Evolutionary conservation across 352 stramenopile species (phyloP).

Genomic region (Phytophthora tentaculata): DNA sequence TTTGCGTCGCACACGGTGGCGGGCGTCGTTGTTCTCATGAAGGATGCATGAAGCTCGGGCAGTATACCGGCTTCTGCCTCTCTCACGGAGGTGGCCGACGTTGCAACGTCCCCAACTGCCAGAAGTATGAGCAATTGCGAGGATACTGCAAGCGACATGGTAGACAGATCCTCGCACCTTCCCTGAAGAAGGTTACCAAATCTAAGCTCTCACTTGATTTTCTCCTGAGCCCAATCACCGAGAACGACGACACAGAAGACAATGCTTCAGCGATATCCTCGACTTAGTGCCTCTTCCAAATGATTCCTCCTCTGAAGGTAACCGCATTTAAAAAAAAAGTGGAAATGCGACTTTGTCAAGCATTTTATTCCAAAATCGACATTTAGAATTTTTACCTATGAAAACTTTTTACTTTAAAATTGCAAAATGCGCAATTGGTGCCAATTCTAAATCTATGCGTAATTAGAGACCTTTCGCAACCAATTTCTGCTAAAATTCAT

Average conservation of each 20-base stretch:
- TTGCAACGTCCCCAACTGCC: slow-evolving; percentile 60
- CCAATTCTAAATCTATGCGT: too few species aligned
- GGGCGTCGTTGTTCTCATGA: slow-evolving; percentile 65
- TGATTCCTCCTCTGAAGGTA: too few species aligned
- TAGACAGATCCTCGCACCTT: slow-evolving; percentile 29
- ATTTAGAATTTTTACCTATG: too few species aligned
- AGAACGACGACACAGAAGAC: not conserved
- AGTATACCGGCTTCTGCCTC: slow-evolving; percentile 76
- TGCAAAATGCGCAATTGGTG: too few species aligned
- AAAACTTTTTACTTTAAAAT: too few species aligned
- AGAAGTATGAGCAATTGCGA: slow-evolving; percentile 79
- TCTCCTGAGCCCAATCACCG: slow-evolving; percentile 12
- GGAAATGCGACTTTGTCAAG: too few species aligned
- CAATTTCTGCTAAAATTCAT: too few species aligned
- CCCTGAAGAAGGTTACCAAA: not conserved
- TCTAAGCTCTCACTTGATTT: slow-evolving; percentile 17
- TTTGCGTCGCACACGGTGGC: slow-evolving; percentile 75
- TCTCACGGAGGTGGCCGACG: slow-evolving; percentile 68
- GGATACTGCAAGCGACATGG: slow-evolving; percentile 77
- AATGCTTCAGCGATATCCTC: too few species aligned
- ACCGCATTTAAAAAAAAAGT: too few species aligned
- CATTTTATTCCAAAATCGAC: too few species aligned
- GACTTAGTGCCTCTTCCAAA: too few species aligned
- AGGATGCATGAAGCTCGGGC: slow-evolving; percentile 64
- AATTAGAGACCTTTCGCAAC: too few species aligned